Evolutionary conservation across 345 rosid species (phyloP).

Genomic region (Salix suchowensis): DNA sequence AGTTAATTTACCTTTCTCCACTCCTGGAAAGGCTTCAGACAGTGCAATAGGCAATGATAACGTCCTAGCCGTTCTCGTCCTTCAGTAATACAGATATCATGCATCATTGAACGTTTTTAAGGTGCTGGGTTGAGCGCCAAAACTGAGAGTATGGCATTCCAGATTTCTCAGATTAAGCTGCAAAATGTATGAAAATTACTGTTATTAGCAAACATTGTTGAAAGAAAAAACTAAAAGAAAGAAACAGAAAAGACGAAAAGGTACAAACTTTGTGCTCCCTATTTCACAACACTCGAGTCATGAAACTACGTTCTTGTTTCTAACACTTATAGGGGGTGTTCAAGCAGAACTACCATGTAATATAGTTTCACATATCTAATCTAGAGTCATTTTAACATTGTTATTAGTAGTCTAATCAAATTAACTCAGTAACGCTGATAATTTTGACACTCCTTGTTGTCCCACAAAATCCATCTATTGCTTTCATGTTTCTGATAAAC

Average conservation of each 20-base stretch:
- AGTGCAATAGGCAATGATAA: background rate
- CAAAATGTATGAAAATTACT: constrained; percentile 6
- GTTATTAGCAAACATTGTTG: background rate
- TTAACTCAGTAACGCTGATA: background rate
- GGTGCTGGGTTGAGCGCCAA: constrained; percentile 43
- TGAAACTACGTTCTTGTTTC: background rate
- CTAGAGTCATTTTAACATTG: background rate
- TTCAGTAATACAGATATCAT: background rate
- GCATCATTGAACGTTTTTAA: constrained; percentile 18
- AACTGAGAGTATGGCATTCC: constrained; percentile 74
- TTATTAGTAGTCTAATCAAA: background rate
- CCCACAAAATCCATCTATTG: background rate
- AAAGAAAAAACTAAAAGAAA: background rate
- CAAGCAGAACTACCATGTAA: background rate
- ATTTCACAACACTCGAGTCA: background rate
- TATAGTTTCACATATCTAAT: background rate
- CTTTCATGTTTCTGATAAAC: background rate
- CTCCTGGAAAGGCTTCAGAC: background rate
- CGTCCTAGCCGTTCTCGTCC: background rate
- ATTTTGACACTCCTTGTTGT: background rate
- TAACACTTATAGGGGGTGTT: background rate
- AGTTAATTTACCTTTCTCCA: background rate
- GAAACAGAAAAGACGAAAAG: no score
- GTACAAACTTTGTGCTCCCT: background rate
- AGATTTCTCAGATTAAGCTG: constrained; percentile 79